phyloP scores from a whole-genome alignment of 345 rosid genomes.

The Aquilaria sinensis region DNA sequence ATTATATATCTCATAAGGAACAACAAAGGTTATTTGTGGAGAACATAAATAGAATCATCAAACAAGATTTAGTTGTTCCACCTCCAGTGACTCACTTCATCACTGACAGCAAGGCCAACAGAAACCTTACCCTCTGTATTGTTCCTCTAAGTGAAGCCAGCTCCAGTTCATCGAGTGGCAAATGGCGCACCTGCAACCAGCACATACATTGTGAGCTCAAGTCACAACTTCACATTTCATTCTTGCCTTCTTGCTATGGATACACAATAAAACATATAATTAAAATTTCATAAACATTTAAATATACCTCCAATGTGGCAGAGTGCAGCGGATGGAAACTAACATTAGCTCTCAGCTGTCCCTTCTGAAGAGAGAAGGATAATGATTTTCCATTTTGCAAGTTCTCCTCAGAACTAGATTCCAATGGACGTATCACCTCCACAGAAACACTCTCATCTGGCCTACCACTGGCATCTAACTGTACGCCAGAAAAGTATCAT shows the following conservation, averaged over 20 bases:
- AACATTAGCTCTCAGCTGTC: constrained; percentile 78
- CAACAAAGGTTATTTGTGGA: too few relatives aligned
- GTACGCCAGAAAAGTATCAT: constrained; percentile 24
- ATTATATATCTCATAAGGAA: too few relatives aligned
- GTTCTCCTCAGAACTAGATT: constrained; percentile 44
- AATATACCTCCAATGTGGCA: constrained; percentile 81
- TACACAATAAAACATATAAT: background rate
- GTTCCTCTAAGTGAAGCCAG: constrained; percentile 93
- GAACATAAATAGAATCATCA: too few relatives aligned
- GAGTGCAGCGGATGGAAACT: constrained; percentile 70
- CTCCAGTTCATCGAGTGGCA: constrained; percentile 96
- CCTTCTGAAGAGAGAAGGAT: constrained; percentile 85
- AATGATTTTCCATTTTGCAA: constrained; percentile 58
- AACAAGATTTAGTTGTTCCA: too few relatives aligned
- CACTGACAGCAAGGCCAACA: constrained; percentile 4
- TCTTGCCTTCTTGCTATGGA: constrained; percentile 3
- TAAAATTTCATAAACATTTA: constrained; percentile 11
- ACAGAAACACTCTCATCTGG: constrained; percentile 89
- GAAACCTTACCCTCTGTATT: constrained; percentile 62
- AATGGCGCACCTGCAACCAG: constrained; percentile 64
- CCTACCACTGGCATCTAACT: constrained; percentile 88
- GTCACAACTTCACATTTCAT: constrained; percentile 4
- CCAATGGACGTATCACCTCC: constrained; percentile 68
- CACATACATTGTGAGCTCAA: constrained; percentile 10
- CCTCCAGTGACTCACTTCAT: background rate